Base-by-base conservation (phyloP, 1,139 yeast genomes). In the Casaregolazyma lundiana region DNA sequence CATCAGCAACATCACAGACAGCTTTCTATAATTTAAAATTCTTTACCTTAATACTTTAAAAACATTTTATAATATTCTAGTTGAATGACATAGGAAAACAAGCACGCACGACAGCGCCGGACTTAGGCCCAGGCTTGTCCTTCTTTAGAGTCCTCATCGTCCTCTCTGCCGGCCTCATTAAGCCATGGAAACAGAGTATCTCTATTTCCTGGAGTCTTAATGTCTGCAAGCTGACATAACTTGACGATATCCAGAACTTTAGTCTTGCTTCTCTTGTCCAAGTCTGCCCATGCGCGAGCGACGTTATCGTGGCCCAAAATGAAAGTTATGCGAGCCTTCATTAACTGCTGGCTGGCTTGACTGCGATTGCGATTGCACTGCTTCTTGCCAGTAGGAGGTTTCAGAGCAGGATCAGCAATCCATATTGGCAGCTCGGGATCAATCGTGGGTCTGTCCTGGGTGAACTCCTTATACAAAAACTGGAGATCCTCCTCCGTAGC, bases 401-500 rank as follows among this genome's bases (percentile, higher is more conserved):
- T 36, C 7, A 11, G 9, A 19, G 20, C 6, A 38, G 20, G 13
- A 44, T 34, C 24, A 44, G 30, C 18, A n/a, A 47, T 41, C 54
- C 54, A 51, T 16, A 49, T 20, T 5, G 54, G 54, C 38, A 46
- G 19, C 9, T 43, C 19, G 13, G 41, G 39, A 11, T 45, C 43
- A 16, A 49, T 49, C 1, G 16, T 24, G 1, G 54, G 54, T 13
- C 50, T 38, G 19, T 37, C 22, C 21, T 29, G 8, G 8, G 52
- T 47, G 32, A 44, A 49, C 13, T 40, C 44, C 6, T 26, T 42
- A 24, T 51, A 48, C 11, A 51, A 47, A 22, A 7, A 26, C 24
- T 36, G 34, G 17, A 51, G 50, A 24, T 49, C 54, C 5, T 47
- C 52, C 16, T 43, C 34, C 3, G 48, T 45, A 8, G 49, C 50